Conservation (phyloP, 805 yeast species). For the Priceomyces melissophilus region DNA sequence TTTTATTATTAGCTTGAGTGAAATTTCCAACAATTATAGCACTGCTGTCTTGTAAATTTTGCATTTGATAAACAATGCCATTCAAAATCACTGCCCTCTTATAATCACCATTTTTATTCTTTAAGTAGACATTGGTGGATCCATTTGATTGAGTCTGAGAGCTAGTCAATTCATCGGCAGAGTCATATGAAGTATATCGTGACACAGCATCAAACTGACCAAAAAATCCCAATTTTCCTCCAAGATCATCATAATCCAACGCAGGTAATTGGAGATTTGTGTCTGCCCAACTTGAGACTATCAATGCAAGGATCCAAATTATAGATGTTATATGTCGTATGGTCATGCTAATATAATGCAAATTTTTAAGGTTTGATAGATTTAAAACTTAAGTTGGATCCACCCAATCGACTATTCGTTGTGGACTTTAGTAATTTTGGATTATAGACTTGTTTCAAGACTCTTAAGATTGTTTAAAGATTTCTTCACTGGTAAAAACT, state of each 20-base stretch:
- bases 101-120: constrained; percentile 6
- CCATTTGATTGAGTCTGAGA: constrained; percentile 9
- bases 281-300: too few relatives aligned
- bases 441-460: too few relatives aligned
- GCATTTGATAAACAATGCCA: constrained; percentile 28
- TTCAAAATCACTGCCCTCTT: constrained; percentile 25
- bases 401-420: too few relatives aligned
- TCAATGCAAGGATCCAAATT: too few relatives aligned
- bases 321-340: too few relatives aligned
- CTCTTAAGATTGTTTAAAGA: too few relatives aligned
- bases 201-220: constrained; percentile 30
- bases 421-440: too few relatives aligned
- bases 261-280: constrained; percentile 11
- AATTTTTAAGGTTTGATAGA: too few relatives aligned
- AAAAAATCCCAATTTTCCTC: constrained; percentile 28
- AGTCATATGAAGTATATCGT: constrained; percentile 23
- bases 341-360: too few relatives aligned
- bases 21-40: constrained; percentile 37
- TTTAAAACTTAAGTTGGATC: too few relatives aligned
- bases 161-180: constrained; percentile 19
- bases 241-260: constrained; percentile 22
- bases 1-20: constrained; percentile 25
- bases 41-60: constrained; percentile 22
- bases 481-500: too few relatives aligned
- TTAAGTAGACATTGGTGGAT: constrained; percentile 1